Percentiles rank a stretch among this genome's conserved stretches.
Conservation (phyloP, 2,329 filamentous ascomycete genomes). For the Pseudocercospora macadamiae region DNA sequence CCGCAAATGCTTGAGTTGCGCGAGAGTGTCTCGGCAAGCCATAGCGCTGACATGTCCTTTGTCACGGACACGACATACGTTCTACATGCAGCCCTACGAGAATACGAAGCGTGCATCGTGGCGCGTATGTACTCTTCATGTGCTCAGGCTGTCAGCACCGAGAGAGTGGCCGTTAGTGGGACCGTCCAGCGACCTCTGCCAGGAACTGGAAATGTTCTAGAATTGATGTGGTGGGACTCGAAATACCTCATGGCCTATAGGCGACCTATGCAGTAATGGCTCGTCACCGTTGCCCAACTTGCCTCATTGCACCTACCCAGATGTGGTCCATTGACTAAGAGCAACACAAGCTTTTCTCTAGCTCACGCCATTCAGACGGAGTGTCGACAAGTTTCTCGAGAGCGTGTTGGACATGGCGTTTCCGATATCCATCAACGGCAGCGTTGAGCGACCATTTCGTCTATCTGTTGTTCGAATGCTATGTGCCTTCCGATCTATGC, state of each 20-base stretch:
- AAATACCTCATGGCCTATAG: too few relatives aligned
- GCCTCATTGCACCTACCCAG: too few relatives aligned
- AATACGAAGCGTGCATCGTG: background rate
- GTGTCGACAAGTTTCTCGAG: too few relatives aligned
- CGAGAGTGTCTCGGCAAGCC: background rate
- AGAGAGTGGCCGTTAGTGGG: background rate
- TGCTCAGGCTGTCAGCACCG: background rate
- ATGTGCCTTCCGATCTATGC: background rate
- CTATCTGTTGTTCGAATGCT: background rate
- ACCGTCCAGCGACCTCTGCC: background rate
- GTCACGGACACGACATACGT: background rate
- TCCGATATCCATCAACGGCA: too few relatives aligned
- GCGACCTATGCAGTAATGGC: too few relatives aligned
- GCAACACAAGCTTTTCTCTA: too few relatives aligned
- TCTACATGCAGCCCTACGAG: background rate
- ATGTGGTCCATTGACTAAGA: too few relatives aligned
- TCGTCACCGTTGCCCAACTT: too few relatives aligned
- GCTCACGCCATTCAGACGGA: too few relatives aligned
- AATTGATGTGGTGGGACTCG: background rate
- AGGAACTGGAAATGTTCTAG: background rate
- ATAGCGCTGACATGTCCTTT: background rate
- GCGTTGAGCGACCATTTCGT: constrained; percentile 1
- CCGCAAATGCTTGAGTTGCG: background rate
- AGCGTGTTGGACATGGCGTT: too few relatives aligned
- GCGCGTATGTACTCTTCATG: background rate